Conservation (phyloP, 345 rosid species). For the Sonneratia caseolaris region DNA sequence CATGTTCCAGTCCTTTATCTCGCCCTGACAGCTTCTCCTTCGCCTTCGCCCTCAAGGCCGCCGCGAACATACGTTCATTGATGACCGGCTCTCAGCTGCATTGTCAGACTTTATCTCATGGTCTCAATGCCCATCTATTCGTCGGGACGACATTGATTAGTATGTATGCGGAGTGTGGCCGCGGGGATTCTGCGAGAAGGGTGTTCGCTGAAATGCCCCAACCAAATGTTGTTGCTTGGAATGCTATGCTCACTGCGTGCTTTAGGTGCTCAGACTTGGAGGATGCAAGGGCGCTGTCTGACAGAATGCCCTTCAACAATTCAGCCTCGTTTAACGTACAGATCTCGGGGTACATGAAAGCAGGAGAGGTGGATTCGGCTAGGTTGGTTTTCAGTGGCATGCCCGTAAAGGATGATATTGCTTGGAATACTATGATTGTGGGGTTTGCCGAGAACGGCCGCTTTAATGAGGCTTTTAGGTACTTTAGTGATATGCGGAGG, state of each 20-base stretch:
- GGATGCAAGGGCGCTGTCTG: slow-evolving; percentile 45
- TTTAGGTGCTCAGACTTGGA: slow-evolving; percentile 12
- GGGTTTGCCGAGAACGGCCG: slow-evolving; percentile 13
- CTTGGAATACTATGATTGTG: slow-evolving; percentile 16
- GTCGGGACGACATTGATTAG: slow-evolving; percentile 18
- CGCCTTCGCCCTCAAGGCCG: slow-evolving; percentile 55
- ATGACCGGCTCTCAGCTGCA: slow-evolving; percentile 37
- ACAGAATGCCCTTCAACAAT: slow-evolving; percentile 45
- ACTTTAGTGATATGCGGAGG: slow-evolving; percentile 11
- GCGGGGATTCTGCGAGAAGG: slow-evolving; percentile 9
- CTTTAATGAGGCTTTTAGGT: slow-evolving; percentile 24
- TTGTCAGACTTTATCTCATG: slow-evolving; percentile 11
- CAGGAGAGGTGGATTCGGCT: slow-evolving; percentile 10
- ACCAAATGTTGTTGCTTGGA: slow-evolving; percentile 25
- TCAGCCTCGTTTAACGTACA: slow-evolving; percentile 42
- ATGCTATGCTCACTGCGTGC: slow-evolving; percentile 14
- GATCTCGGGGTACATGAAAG: slow-evolving; percentile 13
- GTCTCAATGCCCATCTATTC: slow-evolving; percentile 11
- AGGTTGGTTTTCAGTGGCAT: slow-evolving; percentile 2
- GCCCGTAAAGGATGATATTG: slow-evolving; percentile 10
- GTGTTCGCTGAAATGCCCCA: slow-evolving; percentile 14
- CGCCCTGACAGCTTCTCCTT: slow-evolving; percentile 56
- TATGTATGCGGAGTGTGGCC: slow-evolving; percentile 19
- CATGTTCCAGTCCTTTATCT: slow-evolving; percentile 10
- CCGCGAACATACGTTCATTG: slow-evolving; percentile 34